Base-by-base conservation (phyloP, 345 rosid genomes). In the Citrus trifoliata region DNA sequence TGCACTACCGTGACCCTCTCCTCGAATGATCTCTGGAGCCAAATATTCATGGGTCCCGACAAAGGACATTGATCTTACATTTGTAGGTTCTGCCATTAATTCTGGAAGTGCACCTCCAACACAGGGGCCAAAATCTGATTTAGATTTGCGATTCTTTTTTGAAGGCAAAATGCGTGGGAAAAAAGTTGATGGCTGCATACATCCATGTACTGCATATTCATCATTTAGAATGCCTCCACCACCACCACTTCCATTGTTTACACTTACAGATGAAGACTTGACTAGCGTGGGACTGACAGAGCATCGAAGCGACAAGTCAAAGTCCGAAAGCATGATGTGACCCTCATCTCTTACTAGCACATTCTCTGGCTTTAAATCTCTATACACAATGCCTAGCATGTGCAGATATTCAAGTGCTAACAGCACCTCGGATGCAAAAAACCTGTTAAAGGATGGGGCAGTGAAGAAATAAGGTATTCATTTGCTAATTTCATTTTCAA, bases 1-100 rank as follows among this genome's bases (percentile, higher is more conserved):
- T 19, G 98, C 98, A 75, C 98, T 93, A 10, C 98, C 98, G 32
- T 95, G 98, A 10, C 98, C 98, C 80, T 95, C 95, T n/a, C 98
- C 98, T 1, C 98, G 89, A 67, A 95, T 86, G 77, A 95, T 95
- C 79, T 95, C 97, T 0, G 97, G 98, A 28, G 98, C 98, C 67
- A 95, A 78, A 66, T 95, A 95, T 83, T 95, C 98, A 64, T 95
- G 98, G 1, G 98, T 93, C 2, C 98, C 98, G 2, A 95, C 98
- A 68, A 95, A 95, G 2, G 98, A 95, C 98, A 95, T 92, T 0
- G 98, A 95, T 1, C 91, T 85, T 5, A 93, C 98, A 72, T 95
- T 90, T 5, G 95, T 92, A 3, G 98, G 98, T 75, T 95, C 98
- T 13, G 98, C 98, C 98, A 95, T 93, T 51, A 95, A 76, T 82